Evolutionary conservation across 305 asterid species (phyloP).

Genomic region (Stenogyne calaminthoides): DNA sequence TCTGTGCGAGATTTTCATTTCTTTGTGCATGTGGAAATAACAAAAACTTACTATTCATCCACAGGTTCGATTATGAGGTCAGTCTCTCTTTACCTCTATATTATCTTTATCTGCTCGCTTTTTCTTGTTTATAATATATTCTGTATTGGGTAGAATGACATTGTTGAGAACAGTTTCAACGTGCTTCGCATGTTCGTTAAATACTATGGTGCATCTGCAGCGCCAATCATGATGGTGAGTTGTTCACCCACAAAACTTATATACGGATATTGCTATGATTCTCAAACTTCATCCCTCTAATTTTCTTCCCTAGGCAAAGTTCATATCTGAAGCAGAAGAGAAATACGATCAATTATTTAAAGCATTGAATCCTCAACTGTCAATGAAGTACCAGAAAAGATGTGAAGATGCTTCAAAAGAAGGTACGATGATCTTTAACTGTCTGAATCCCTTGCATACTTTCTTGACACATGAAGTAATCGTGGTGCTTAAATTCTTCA

Average conservation of each 20-base stretch:
- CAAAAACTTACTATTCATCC: constrained; percentile 15
- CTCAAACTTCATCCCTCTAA: not conserved
- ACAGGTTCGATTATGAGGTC: constrained; percentile 96
- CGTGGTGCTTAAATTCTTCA: constrained; percentile 26
- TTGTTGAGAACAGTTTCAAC: constrained; percentile 78
- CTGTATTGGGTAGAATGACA: constrained; percentile 60
- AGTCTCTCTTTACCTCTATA: constrained; percentile 29
- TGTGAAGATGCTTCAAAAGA: constrained; percentile 95
- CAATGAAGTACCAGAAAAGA: constrained; percentile 60
- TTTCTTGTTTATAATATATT: not conserved
- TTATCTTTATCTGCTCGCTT: not conserved
- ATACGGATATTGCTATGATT: not conserved
- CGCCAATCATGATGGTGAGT: constrained; percentile 84
- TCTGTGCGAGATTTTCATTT: not conserved
- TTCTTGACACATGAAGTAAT: not conserved
- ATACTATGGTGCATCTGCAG: constrained; percentile 75
- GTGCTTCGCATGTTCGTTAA: constrained; percentile 81
- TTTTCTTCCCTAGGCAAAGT: constrained; percentile 53
- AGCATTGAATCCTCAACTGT: constrained; percentile 62
- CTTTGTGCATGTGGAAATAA: constrained; percentile 44
- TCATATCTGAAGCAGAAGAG: constrained; percentile 77
- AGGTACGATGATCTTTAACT: constrained; percentile 43
- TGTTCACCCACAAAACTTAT: not conserved
- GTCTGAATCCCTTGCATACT: not conserved
- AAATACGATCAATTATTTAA: constrained; percentile 55